These are phyloP conservation scores for Monilinia aucupariae DNA, from an alignment of 2,329 filamentous ascomycete species.

Conservation along the genomic window DNA sequence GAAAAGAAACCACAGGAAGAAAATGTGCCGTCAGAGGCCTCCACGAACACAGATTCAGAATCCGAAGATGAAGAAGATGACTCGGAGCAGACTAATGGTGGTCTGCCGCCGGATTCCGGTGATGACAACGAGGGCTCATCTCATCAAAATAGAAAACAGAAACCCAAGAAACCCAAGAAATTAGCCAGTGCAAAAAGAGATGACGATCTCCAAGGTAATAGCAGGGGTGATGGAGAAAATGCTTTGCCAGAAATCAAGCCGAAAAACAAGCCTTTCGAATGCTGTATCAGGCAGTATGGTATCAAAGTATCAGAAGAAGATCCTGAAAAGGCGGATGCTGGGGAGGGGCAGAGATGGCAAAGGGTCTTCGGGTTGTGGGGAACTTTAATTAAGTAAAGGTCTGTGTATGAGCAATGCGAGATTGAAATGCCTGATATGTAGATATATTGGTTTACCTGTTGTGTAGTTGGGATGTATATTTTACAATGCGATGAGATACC, in stretches of 20 bases:
- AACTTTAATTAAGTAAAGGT: conserved; percentile 47
- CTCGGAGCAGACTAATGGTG: neutral
- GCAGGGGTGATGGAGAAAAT: neutral
- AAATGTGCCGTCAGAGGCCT: conserved; percentile 22
- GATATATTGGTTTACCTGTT: neutral
- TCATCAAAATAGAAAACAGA: neutral
- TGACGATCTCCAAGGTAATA: neutral
- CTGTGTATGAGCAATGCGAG: neutral
- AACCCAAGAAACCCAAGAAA: neutral
- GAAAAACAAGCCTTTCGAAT: conserved; percentile 57
- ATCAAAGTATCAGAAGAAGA: conserved; percentile 42
- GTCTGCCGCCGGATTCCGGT: neutral
- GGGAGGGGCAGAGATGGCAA: conserved; percentile 50
- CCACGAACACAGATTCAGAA: neutral
- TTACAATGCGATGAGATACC: neutral
- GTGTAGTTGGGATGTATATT: neutral
- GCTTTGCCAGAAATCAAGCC: conserved; percentile 19
- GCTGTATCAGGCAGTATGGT: conserved; percentile 68
- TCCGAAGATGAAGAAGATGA: conserved; percentile 1
- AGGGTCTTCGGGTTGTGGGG: conserved; percentile 60
- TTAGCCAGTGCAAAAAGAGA: neutral
- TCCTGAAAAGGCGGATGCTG: conserved; percentile 42
- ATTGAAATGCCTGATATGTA: neutral
- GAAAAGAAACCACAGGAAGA: conserved; percentile 9
- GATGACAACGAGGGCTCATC: neutral